A percentile compares a stretch with the other conserved stretches of the same genome.
Evolutionary conservation across 2,329 filamentous ascomycete species (phyloP).

Genomic region (Cercospora sesami): DNA sequence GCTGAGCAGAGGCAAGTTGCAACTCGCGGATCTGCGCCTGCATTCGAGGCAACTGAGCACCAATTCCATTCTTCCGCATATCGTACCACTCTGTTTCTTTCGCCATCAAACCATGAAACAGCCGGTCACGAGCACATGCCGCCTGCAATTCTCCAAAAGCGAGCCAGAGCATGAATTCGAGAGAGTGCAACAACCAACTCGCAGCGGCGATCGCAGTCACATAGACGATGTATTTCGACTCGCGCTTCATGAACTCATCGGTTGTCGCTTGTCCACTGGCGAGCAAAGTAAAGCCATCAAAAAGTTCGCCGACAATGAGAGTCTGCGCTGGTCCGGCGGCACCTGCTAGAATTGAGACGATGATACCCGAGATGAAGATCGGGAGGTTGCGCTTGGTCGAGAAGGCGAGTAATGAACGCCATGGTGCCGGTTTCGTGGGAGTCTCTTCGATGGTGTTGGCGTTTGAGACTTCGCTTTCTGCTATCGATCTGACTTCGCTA

Average conservation of each 20-base stretch:
- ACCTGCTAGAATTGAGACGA: conserved; percentile 61
- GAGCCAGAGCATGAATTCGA: conserved; percentile 71
- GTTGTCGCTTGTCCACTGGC: conserved; percentile 56
- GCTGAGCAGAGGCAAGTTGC: conserved; percentile 75
- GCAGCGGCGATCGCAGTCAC: conserved; percentile 63
- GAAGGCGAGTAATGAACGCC: conserved; percentile 69
- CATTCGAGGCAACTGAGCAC: conserved; percentile 68
- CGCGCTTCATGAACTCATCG: conserved; percentile 54
- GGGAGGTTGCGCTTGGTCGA: conserved; percentile 61
- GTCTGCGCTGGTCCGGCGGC: conserved; percentile 65
- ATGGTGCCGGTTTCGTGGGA: conserved; percentile 36
- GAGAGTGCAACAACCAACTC: conserved; percentile 66
- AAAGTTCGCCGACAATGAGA: conserved; percentile 72
- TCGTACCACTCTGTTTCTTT: conserved; percentile 86
- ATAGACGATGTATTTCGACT: conserved; percentile 62
- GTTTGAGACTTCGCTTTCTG: conserved; percentile 24
- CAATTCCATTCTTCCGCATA: conserved; percentile 66
- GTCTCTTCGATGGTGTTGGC: conserved; percentile 20
- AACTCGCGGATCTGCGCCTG: conserved; percentile 83
- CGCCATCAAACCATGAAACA: conserved; percentile 69
- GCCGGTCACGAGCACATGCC: conserved; percentile 58
- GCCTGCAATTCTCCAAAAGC: conserved; percentile 80
- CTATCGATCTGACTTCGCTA: conserved; percentile 14
- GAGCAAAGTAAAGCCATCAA: conserved; percentile 68
- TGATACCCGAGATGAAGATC: conserved; percentile 56